Evolutionary conservation across 2,329 filamentous ascomycete species (phyloP).

Genomic region (Diplodia intermedia): DNA sequence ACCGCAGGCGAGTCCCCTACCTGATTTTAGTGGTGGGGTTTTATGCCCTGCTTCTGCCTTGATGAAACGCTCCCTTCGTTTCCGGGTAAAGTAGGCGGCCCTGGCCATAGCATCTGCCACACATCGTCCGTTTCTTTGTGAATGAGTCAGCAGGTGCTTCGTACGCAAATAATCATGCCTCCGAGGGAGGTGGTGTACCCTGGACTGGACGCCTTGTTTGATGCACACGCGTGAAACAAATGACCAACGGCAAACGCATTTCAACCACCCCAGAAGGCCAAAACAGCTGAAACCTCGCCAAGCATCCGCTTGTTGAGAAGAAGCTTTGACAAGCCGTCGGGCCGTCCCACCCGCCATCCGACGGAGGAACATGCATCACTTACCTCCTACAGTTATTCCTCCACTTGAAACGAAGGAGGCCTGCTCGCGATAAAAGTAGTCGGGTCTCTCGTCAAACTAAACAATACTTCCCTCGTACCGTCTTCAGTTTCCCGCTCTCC

Average conservation of each 20-base stretch:
- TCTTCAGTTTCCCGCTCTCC: background rate
- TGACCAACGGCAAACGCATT: background rate
- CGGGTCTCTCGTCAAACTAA: background rate
- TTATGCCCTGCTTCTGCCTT: background rate
- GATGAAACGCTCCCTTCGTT: background rate
- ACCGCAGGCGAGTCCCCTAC: no score
- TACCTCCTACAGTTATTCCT: slow-evolving; percentile 4
- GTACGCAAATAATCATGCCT: background rate
- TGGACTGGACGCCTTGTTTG: background rate
- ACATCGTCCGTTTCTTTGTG: no score
- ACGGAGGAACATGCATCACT: background rate
- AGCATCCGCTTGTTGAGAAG: background rate
- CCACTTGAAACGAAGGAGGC: slow-evolving; percentile 7
- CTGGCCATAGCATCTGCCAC: no score
- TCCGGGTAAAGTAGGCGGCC: background rate
- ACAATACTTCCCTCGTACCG: background rate
- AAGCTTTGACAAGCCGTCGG: slow-evolving; percentile 10
- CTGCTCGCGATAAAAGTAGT: background rate
- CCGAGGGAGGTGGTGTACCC: background rate
- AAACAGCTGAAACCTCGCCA: background rate
- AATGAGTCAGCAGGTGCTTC: no score
- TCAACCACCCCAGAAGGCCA: background rate
- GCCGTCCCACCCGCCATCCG: background rate
- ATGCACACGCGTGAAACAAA: background rate
- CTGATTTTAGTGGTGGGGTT: background rate